Percentiles rank a stretch among this genome's conserved stretches.
Evolutionary conservation across 345 rosid genomes (phyloP).

Genomic region (Populus pruinosa): DNA sequence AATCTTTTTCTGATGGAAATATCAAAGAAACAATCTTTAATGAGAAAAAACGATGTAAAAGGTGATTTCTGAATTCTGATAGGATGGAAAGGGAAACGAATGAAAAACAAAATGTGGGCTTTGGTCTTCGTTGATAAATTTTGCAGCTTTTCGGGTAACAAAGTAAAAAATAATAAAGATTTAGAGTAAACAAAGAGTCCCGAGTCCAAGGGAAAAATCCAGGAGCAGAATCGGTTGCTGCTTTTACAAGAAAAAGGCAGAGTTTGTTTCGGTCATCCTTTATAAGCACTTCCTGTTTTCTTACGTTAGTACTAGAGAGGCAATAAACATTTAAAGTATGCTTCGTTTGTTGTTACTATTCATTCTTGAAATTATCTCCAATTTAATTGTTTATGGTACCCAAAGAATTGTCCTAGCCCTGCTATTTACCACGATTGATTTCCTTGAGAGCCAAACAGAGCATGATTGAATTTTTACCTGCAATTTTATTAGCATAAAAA

Average conservation of each 20-base stretch:
- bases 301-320: background rate
- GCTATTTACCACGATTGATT: too few relatives aligned
- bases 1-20: background rate
- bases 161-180: background rate
- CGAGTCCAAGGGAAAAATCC: conserved; percentile 67
- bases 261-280: conserved; percentile 4
- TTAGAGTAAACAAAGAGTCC: conserved; percentile 9
- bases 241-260: conserved; percentile 33
- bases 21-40: background rate
- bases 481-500: too few relatives aligned
- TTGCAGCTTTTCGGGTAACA: conserved; percentile 9
- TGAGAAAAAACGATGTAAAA: conserved; percentile 1
- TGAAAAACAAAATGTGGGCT: background rate
- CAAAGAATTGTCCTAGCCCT: too few relatives aligned
- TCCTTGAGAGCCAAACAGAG: too few relatives aligned
- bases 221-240: conserved; percentile 40
- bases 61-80: conserved; percentile 13
- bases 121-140: background rate
- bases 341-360: background rate
- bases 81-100: background rate
- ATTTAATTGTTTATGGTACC: background rate
- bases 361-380: background rate
- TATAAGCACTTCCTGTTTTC: background rate
- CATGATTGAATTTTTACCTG: too few relatives aligned
- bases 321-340: background rate